Evolutionary conservation across 352 stramenopile genomes (phyloP).

Genomic region (Phytophthora sp.): DNA sequence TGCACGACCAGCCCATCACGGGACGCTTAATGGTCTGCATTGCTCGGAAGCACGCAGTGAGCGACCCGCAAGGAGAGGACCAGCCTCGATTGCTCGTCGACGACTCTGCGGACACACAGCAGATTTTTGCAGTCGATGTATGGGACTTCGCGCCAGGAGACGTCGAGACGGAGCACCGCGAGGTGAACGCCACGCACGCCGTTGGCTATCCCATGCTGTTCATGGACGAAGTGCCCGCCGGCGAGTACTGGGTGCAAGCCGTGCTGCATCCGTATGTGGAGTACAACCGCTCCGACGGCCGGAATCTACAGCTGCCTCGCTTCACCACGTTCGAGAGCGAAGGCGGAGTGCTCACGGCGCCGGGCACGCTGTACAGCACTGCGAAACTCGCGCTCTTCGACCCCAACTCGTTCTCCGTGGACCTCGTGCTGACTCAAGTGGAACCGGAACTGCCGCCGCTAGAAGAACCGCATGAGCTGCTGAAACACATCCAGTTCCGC

Average conservation of each 20-base stretch:
- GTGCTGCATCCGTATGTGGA: constrained; percentile 66
- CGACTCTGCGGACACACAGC: constrained; percentile 56
- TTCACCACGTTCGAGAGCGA: constrained; percentile 68
- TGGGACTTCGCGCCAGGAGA: constrained; percentile 45
- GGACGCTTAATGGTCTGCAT: constrained; percentile 67
- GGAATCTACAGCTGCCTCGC: constrained; percentile 48
- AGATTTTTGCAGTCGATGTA: constrained; percentile 70
- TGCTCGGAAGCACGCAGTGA: constrained; percentile 49
- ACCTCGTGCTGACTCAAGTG: constrained; percentile 59
- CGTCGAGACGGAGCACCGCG: constrained; percentile 33
- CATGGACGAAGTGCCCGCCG: constrained; percentile 47
- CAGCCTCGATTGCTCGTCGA: constrained; percentile 59
- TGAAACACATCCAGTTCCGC: constrained; percentile 74
- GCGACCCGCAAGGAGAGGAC: constrained; percentile 53
- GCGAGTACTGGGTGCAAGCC: constrained; percentile 70
- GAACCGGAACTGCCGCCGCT: constrained; percentile 42
- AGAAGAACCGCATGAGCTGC: constrained; percentile 51
- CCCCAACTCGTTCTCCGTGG: constrained; percentile 35
- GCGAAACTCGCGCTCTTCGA: constrained; percentile 56
- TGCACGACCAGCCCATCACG: constrained; percentile 46
- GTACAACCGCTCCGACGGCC: constrained; percentile 68
- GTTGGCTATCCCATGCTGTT: constrained; percentile 55
- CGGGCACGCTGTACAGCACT: constrained; percentile 64
- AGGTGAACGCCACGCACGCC: constrained; percentile 50
- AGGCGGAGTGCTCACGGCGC: constrained; percentile 55